Base-by-base conservation (phyloP, 768 basidiomycete genomes). In the Leccinum arenicola region DNA sequence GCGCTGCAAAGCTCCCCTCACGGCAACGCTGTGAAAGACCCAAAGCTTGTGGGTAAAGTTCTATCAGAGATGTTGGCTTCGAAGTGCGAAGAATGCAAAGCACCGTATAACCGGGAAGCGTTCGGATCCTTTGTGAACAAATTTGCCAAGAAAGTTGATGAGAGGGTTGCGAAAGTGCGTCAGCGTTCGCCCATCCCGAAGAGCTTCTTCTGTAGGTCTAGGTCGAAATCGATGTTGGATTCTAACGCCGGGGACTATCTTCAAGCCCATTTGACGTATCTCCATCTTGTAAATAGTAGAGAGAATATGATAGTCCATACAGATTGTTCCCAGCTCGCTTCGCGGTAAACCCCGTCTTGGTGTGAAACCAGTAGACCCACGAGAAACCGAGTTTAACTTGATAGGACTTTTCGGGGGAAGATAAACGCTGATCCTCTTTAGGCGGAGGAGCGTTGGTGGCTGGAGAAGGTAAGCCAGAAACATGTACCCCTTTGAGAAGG, bases 141-240 rank as follows among this genome's bases (percentile, higher is more conserved):
- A 8, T 66, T 68, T 33, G 64, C 57, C 0, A 12, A 53, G 23
- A 35, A 57, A 10, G 31, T 66, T 6, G 53, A 65, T 1, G 25
- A 14, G 45, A 33, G 58, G 9, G 17, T 66, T 19, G 57, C 55
- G 12, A 45, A 59, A 53, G 65, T 55, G 33, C 29, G 14, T 61
- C 17, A 27, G 36, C 3, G 6, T 36, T 27, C 23, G n/a, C 40
- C 17, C 33, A 31, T 25, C n/a, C 14, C 10, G n/a, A 56, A 12
- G 29, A 23, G 6, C 2, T 5, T 23, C 17, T 40, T 17, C 9
- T 51, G 31, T 25, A 68, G 59, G 55, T 66, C 21, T 25, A 68
- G 59, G 55, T 66, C 21, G 19, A 61, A n/a, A 67, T 58, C 57
- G 14, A 48, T 50, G 45, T 61, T 19, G 61, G 27, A 23, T 55